Percentiles rank a stretch among this genome's conserved stretches.
Evolutionary conservation across 2,329 filamentous ascomycete genomes (phyloP).

Genomic region (Tolypocladium album): DNA sequence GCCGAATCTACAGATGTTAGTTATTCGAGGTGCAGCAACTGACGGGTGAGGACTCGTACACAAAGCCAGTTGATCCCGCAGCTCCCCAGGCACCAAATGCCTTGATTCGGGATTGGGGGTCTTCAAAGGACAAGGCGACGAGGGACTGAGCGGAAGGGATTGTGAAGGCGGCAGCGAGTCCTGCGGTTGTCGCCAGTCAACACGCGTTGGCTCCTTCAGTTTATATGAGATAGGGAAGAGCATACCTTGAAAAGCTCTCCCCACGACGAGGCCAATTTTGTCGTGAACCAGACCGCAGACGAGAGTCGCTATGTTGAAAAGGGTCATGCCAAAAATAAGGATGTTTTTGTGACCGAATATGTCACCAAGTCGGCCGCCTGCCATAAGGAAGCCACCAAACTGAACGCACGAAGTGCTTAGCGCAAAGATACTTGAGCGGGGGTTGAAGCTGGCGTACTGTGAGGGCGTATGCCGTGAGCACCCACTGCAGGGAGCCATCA

Average conservation of each 20-base stretch:
- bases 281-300: constrained; percentile 2
- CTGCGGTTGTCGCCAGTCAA: not conserved
- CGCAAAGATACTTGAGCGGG: not conserved
- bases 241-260: constrained; percentile 4
- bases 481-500: constrained; percentile 5
- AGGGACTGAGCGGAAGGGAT: constrained; percentile 5
- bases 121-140: constrained; percentile 4
- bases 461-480: constrained; percentile 5
- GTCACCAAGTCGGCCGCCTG: constrained; percentile 4
- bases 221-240: not conserved
- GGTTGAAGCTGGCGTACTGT: not conserved
- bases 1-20: constrained; percentile 2
- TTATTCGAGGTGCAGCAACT: not conserved
- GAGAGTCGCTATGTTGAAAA: constrained; percentile 2
- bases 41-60: not conserved
- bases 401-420: not conserved
- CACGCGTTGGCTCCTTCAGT: not conserved
- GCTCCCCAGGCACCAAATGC: constrained; percentile 6
- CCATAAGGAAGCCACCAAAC: constrained; percentile 6
- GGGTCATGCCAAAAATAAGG: constrained; percentile 3
- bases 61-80: constrained; percentile 5
- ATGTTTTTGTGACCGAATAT: constrained; percentile 5
- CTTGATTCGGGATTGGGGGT: constrained; percentile 2
- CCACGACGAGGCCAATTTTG: constrained; percentile 3
- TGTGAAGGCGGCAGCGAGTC: constrained; percentile 4